A percentile compares a stretch with the other conserved stretches of the same genome.
phyloP scores from a whole-genome alignment of 2,329 filamentous ascomycete species.

The Paecilomyces niveus region DNA sequence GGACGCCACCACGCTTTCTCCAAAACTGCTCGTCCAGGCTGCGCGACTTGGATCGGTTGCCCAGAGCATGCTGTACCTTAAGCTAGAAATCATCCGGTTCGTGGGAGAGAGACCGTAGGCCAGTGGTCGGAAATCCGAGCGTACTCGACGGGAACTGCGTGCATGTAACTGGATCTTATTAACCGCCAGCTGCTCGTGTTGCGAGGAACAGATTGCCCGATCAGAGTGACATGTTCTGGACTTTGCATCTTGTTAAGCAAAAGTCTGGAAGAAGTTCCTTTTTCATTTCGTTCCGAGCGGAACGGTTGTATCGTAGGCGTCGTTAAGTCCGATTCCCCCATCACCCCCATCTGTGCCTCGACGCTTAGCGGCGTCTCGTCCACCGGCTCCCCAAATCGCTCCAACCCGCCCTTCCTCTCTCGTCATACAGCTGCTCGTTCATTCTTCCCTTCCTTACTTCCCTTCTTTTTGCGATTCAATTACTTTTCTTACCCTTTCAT shows the following conservation, averaged over 20 bases:
- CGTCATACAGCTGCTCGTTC: slow-evolving; percentile 2
- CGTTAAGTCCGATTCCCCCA: neutral
- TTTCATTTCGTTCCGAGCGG: neutral
- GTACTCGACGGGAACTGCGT: neutral
- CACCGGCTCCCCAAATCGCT: slow-evolving; percentile 10
- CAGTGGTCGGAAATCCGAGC: neutral
- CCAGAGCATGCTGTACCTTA: neutral
- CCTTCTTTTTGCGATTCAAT: slow-evolving; percentile 7
- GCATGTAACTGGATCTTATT: neutral
- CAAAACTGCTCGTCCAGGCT: neutral
- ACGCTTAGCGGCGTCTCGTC: slow-evolving; percentile 5
- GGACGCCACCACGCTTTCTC: neutral
- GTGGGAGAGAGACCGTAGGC: neutral
- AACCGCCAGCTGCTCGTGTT: neutral
- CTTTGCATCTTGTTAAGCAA: neutral
- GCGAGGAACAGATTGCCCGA: neutral
- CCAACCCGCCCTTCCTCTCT: neutral
- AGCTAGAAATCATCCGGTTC: neutral
- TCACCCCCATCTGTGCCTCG: slow-evolving; percentile 2
- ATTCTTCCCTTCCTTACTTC: slow-evolving; percentile 4
- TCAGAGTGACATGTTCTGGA: neutral
- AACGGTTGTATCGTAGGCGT: neutral
- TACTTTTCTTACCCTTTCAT: slow-evolving; percentile 11
- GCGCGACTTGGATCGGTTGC: neutral
- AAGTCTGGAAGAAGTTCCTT: neutral